Conservation (phyloP, 768 basidiomycete genomes). For the Grammothele lineata region DNA sequence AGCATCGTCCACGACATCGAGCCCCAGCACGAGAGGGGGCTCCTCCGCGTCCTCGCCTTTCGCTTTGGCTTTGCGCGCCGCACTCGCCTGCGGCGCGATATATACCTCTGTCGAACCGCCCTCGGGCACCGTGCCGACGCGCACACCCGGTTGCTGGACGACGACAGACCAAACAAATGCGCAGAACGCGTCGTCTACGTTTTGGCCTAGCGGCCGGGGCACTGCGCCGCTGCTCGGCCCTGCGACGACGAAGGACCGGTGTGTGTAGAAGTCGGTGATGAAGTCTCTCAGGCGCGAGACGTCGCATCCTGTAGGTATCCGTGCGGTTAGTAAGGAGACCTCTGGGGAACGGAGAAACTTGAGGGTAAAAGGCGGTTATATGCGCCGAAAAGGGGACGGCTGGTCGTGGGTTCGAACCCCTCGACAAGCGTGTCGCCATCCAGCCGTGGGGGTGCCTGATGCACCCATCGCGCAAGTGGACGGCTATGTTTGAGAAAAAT, state of each 20-base stretch:
- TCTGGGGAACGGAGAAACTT: not conserved
- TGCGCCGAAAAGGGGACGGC: constrained; percentile 2
- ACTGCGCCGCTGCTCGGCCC: too few species aligned
- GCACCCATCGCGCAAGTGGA: too few species aligned
- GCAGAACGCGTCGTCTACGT: constrained; percentile 69
- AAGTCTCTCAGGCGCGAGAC: constrained; percentile 70
- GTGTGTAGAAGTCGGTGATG: constrained; percentile 59
- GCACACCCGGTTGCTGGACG: constrained; percentile 67
- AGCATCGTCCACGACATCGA: constrained; percentile 55
- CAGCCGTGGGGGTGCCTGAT: too few species aligned
- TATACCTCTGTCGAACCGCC: constrained; percentile 63
- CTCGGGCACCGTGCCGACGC: constrained; percentile 68
- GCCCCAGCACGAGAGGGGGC: constrained; percentile 32
- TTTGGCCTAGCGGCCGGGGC: constrained; percentile 48
- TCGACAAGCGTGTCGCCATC: constrained; percentile 10
- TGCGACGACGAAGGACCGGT: constrained; percentile 24
- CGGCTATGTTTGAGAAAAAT: not conserved
- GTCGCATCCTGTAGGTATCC: constrained; percentile 54
- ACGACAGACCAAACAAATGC: constrained; percentile 82
- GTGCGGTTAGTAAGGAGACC: not conserved
- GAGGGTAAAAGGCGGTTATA: not conserved
- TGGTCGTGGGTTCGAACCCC: constrained; percentile 26
- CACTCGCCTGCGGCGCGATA: constrained; percentile 72
- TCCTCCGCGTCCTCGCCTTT: constrained; percentile 45
- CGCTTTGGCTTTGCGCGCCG: constrained; percentile 58